Percentiles rank a stretch among this genome's conserved stretches.
Conservation (phyloP, 108 stramenopile species). For the Skeletonema potamos region DNA sequence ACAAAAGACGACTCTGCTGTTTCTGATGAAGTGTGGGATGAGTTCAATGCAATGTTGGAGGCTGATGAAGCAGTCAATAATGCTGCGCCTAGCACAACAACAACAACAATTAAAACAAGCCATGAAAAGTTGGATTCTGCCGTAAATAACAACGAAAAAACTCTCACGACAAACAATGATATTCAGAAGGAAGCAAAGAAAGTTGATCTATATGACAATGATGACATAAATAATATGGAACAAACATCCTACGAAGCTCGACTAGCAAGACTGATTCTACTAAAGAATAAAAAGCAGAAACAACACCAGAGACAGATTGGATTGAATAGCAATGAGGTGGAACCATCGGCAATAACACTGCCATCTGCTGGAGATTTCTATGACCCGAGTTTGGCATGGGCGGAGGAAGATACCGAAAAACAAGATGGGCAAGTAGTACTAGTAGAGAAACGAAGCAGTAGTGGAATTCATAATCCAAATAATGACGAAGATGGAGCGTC, state of each 20-base stretch:
- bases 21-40: slow-evolving; percentile 38
- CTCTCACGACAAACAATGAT: background rate
- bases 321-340: background rate
- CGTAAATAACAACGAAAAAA: background rate
- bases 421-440: background rate
- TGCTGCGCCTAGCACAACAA: background rate
- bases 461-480: background rate
- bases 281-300: slow-evolving; percentile 10
- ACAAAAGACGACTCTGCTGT: background rate
- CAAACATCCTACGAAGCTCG: slow-evolving; percentile 44
- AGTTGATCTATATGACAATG: slow-evolving; percentile 25
- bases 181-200: background rate
- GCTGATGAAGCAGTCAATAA: slow-evolving; percentile 11
- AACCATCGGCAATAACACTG: background rate
- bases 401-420: slow-evolving; percentile 7
- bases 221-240: slow-evolving; percentile 16
- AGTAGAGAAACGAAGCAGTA: background rate
- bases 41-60: slow-evolving; percentile 33
- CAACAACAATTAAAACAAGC: background rate
- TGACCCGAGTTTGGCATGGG: slow-evolving; percentile 35
- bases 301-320: slow-evolving; percentile 2
- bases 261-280: slow-evolving; percentile 26
- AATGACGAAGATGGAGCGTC: background rate
- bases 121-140: background rate
- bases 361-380: slow-evolving; percentile 21